Conservation (phyloP, 2,329 filamentous ascomycete species). For the Xylaria polymorpha region DNA sequence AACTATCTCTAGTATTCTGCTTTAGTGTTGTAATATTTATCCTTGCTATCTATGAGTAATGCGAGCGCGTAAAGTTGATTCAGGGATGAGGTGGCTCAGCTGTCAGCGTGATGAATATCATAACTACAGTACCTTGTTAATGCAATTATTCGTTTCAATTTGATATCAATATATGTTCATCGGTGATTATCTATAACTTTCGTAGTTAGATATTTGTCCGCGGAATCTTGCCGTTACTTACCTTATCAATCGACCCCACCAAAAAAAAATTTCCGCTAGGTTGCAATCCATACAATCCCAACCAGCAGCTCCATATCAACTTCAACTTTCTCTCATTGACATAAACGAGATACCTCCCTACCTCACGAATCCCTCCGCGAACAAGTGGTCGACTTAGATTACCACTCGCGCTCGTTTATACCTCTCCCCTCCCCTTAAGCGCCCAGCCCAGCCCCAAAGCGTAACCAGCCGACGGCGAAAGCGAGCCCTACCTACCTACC, state of each 20-base stretch:
- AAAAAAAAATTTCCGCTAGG: slow-evolving; percentile 31
- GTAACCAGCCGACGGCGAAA: background rate
- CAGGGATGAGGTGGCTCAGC: too few relatives aligned
- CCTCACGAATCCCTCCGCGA: background rate
- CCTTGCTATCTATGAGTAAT: background rate
- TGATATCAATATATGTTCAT: background rate
- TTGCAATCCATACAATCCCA: background rate
- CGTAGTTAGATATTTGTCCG: background rate
- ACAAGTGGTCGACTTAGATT: background rate
- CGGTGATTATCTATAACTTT: background rate
- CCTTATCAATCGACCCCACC: slow-evolving; percentile 31
- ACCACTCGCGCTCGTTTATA: background rate
- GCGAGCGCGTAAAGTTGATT: background rate
- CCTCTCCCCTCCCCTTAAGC: background rate
- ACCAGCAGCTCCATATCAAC: background rate
- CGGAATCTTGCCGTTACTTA: slow-evolving; percentile 2
- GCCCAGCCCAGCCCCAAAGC: background rate
- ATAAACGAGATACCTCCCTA: background rate
- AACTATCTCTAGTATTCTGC: background rate
- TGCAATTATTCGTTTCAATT: too few relatives aligned
- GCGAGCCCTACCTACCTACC: background rate
- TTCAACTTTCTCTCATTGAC: background rate
- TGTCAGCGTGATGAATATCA: too few relatives aligned
- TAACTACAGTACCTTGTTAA: too few relatives aligned
- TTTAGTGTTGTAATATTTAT: background rate